phyloP scores from a whole-genome alignment of 257 asterid species.

The Solanum lycopersicoides region DNA sequence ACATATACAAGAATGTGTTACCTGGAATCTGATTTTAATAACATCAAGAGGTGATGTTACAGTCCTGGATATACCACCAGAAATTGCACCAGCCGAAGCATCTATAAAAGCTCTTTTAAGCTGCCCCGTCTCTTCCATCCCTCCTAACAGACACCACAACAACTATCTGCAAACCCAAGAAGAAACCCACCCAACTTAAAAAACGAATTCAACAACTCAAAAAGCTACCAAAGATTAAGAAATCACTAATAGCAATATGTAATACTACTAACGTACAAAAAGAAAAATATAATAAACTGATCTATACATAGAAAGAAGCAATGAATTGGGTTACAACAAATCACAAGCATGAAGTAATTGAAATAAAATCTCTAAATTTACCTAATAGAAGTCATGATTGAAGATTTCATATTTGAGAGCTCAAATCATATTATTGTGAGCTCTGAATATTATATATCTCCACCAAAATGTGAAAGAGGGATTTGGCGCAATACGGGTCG shows the following conservation, averaged over 20 bases:
- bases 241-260: not conserved
- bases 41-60: slow-evolving; percentile 95
- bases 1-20: not conserved
- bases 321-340: not conserved
- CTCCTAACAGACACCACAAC: slow-evolving; percentile 25
- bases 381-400: slow-evolving; percentile 13
- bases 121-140: slow-evolving; percentile 86
- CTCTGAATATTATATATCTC: no score
- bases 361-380: no score
- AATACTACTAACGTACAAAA: not conserved
- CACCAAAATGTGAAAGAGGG: not conserved
- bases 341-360: no score
- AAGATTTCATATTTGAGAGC: not conserved
- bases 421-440: not conserved
- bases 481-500: not conserved
- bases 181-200: slow-evolving; percentile 2
- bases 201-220: not conserved
- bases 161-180: slow-evolving; percentile 23
- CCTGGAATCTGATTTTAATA: slow-evolving; percentile 96
- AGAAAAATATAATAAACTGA: not conserved
- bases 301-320: not conserved
- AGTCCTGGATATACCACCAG: slow-evolving; percentile 77
- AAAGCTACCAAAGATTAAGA: not conserved
- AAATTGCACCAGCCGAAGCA: slow-evolving; percentile 79
- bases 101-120: slow-evolving; percentile 66